Conservation (phyloP, 768 basidiomycete species). For the Boletus rufocinnamomeus region DNA sequence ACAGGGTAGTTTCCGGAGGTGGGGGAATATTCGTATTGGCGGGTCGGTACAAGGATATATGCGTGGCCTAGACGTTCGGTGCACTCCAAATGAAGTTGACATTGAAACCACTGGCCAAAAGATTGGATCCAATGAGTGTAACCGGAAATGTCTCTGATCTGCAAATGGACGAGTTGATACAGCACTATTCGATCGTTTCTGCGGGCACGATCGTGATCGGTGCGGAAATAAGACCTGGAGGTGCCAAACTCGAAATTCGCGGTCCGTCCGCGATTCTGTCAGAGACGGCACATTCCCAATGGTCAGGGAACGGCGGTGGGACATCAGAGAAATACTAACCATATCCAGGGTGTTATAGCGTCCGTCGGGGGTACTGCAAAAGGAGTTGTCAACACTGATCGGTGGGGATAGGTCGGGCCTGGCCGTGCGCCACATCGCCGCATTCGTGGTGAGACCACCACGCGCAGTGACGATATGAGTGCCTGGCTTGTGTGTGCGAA, state of each 20-base stretch:
- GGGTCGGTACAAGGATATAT: background rate
- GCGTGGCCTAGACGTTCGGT: slow-evolving; percentile 1
- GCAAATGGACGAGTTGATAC: slow-evolving; percentile 10
- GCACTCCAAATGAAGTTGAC: slow-evolving; percentile 4
- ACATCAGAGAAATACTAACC: background rate
- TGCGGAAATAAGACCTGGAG: slow-evolving; percentile 4
- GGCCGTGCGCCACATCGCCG: slow-evolving; percentile 24
- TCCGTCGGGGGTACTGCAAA: background rate
- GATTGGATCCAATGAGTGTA: slow-evolving; percentile 3
- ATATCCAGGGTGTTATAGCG: background rate
- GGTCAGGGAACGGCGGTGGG: background rate
- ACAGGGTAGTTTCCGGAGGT: background rate
- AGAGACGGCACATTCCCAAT: background rate
- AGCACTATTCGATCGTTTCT: slow-evolving; percentile 8
- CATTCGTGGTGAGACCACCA: slow-evolving; percentile 17
- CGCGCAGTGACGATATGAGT: slow-evolving; percentile 22
- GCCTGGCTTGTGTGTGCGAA: slow-evolving; percentile 7
- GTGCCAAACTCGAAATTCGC: slow-evolving; percentile 5
- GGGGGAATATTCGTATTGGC: background rate
- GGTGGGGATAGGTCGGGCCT: slow-evolving; percentile 4
- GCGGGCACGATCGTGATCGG: slow-evolving; percentile 28
- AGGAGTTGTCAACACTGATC: slow-evolving; percentile 4
- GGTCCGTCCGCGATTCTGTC: slow-evolving; percentile 6
- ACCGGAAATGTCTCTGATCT: slow-evolving; percentile 19
- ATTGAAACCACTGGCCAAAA: background rate